Evolutionary conservation across 371 early-diverging fungal genomes (phyloP).

Genomic region (Smittium culicis): DNA sequence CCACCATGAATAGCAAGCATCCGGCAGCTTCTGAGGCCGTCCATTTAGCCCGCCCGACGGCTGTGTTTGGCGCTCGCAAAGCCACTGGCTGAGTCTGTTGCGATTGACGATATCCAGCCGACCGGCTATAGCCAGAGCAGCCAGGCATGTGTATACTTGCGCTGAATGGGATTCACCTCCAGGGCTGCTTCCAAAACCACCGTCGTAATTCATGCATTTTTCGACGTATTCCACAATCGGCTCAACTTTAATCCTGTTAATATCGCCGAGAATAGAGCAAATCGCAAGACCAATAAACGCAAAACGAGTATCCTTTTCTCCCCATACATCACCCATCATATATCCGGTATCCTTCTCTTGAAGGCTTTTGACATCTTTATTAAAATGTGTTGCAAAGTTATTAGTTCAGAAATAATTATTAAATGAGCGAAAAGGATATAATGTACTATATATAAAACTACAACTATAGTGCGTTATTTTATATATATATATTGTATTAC

Average conservation of each 20-base stretch:
- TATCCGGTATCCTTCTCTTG: slow-evolving; percentile 58
- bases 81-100: slow-evolving; percentile 73
- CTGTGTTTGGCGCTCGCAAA: slow-evolving; percentile 81
- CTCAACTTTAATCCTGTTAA: slow-evolving; percentile 54
- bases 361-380: slow-evolving; percentile 38
- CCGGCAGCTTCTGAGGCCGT: slow-evolving; percentile 92
- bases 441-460: too few species aligned
- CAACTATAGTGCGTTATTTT: too few species aligned
- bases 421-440: not conserved
- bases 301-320: slow-evolving; percentile 92
- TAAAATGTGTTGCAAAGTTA: not conserved
- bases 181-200: slow-evolving; percentile 87
- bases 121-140: slow-evolving; percentile 65
- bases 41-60: slow-evolving; percentile 93
- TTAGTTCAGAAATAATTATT: not conserved
- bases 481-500: slow-evolving; percentile 33
- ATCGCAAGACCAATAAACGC: slow-evolving; percentile 70
- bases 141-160: slow-evolving; percentile 90
- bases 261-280: slow-evolving; percentile 48
- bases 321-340: slow-evolving; percentile 83
- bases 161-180: slow-evolving; percentile 95
- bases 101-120: slow-evolving; percentile 55
- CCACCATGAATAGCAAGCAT: slow-evolving; percentile 99
- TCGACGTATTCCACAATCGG: slow-evolving; percentile 64
- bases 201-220: slow-evolving; percentile 87